Conservation (phyloP, 768 basidiomycete genomes). For the Pleurotus eryngii region DNA sequence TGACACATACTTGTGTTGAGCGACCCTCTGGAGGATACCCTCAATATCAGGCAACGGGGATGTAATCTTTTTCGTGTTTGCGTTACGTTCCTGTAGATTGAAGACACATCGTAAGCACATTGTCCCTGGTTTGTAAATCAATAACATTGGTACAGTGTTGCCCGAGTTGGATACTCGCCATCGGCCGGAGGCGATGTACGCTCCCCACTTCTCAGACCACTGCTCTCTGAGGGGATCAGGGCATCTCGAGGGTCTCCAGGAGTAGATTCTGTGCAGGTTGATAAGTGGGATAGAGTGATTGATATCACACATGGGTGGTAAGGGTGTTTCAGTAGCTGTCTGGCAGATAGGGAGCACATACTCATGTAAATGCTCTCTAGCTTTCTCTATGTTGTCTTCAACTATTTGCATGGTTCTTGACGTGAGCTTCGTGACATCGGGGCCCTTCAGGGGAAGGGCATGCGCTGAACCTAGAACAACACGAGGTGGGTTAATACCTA, state of each 20-base stretch:
- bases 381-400: constrained; percentile 4
- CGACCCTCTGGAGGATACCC: constrained; percentile 11
- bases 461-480: too few relatives aligned
- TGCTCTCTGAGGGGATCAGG: constrained; percentile 17
- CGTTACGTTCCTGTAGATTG: constrained; percentile 18
- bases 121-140: constrained; percentile 22
- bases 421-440: constrained; percentile 6
- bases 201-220: constrained; percentile 13
- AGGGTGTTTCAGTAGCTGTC: constrained; percentile 7
- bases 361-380: constrained; percentile 6
- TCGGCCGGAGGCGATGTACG: constrained; percentile 18
- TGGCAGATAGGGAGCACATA: constrained; percentile 14
- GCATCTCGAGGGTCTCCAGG: constrained; percentile 20
- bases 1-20: constrained; percentile 9
- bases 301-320: constrained; percentile 27
- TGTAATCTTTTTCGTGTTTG: constrained; percentile 8
- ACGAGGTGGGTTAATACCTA: too few relatives aligned
- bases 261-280: constrained; percentile 18
- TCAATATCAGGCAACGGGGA: constrained; percentile 6
- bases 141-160: not conserved
- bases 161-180: constrained; percentile 14
- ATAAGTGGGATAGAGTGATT: constrained; percentile 31
- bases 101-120: constrained; percentile 15
- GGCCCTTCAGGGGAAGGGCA: constrained; percentile 8
- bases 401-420: constrained; percentile 3